Base-by-base conservation (phyloP, 176 grass and related monocot species). In the Triticum aestivum region DNA sequence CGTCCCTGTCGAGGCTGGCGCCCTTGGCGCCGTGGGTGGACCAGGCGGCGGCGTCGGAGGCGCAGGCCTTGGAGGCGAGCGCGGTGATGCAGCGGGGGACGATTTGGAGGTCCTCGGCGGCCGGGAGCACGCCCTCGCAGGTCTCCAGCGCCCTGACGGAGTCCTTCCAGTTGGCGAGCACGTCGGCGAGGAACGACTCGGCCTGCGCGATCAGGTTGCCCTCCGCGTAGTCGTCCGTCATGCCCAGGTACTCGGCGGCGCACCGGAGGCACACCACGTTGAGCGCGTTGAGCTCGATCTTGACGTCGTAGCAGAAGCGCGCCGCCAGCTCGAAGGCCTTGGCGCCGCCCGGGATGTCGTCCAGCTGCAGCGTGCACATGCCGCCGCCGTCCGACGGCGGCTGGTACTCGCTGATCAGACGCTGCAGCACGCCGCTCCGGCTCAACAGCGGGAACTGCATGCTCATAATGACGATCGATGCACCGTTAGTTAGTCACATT, bases 241-340 rank as follows among this genome's bases (percentile, higher is more conserved):
- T 97, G 52, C 75, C 81, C 8, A 97, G 89, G 88, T 90, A 93
- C 83, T 93, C 89, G 9, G 95, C 91, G 15, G 95, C 91, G 79
- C 95, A 97, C 1, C 90, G 91, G 38, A 95, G 78, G 77, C 82
- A 82, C 69, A 97, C 92, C 61, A 95, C 92, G 75, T 97, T 97
- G 24, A 52, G 86, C 49, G 91, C 78, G 86, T 89, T 97, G 12
- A 97, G 89, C 77, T 93, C 93, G 24, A 97, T 86, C 88, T 91
- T 97, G 27, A 94, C 89, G 65, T 92, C 89, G 56, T 97, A 97
- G 89, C 95, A 97, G 87, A 97, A 97, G 82, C 86, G 91, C 12
- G 91, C 91, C 6, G 85, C 82, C 44, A 95, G 89, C 91, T 95
- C 92, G 77, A 97, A 97, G 14, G 95, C 87, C 84, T 91, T 91